Evolutionary conservation across 176 grass and related monocot genomes (phyloP).

Genomic region (Phragmites australis): DNA sequence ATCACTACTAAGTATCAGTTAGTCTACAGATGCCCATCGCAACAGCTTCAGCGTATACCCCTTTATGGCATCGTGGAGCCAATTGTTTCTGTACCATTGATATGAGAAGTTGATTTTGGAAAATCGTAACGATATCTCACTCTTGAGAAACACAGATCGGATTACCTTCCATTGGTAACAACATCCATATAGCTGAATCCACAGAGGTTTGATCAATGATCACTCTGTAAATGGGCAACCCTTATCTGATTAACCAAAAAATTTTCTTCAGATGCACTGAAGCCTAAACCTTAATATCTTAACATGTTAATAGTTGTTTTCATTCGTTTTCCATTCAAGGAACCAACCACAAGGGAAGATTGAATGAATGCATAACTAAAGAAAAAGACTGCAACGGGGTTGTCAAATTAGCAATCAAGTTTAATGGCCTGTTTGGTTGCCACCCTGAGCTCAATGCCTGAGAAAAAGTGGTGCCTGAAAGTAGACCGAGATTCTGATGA

Average conservation of each 20-base stretch:
- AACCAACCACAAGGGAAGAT: neutral
- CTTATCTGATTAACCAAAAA: neutral
- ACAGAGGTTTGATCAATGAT: neutral
- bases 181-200: neutral
- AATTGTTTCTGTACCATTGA: neutral
- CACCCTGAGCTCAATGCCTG: no score
- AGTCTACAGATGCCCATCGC: neutral
- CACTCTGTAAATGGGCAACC: neutral
- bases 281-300: neutral
- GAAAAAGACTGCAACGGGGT: neutral
- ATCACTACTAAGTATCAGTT: slow-evolving; percentile 6
- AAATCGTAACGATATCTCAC: neutral
- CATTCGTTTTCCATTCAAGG: neutral
- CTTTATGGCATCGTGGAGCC: neutral
- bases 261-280: neutral
- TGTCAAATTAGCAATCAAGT: slow-evolving; percentile 6
- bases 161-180: neutral
- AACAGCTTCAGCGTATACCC: slow-evolving; percentile 2
- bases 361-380: slow-evolving; percentile 17
- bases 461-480: no score
- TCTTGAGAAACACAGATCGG: neutral
- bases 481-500: no score
- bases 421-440: no score
- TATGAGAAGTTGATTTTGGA: neutral
- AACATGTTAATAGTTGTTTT: neutral